Evolutionary conservation across 2,329 filamentous ascomycete species (phyloP).

Genomic region (Trichoderma oligosporum): DNA sequence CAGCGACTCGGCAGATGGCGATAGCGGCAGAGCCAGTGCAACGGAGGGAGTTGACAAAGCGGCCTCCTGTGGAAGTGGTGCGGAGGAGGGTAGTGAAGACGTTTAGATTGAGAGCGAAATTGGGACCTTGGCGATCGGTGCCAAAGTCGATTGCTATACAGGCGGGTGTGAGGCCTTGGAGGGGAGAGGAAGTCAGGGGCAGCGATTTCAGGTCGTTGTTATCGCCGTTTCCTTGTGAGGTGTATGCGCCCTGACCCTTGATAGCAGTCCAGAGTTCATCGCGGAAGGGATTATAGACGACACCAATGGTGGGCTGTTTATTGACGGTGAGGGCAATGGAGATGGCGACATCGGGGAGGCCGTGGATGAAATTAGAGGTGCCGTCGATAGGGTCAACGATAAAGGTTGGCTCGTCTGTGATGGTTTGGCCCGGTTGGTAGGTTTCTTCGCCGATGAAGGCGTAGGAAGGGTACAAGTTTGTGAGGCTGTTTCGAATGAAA

Average conservation of each 20-base stretch:
- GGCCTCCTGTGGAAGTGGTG: not conserved
- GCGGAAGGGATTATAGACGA: not conserved
- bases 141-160: not conserved
- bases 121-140: not conserved
- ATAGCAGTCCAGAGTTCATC: not conserved
- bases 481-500: not conserved
- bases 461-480: not conserved
- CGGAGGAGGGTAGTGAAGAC: not conserved
- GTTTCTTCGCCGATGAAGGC: constrained; percentile 1
- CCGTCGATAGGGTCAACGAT: constrained; percentile 2
- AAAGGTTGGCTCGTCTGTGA: not conserved
- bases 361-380: not conserved
- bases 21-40: not conserved
- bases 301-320: not conserved
- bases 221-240: not conserved
- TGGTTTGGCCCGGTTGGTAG: not conserved
- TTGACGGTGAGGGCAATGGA: not conserved
- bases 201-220: not conserved
- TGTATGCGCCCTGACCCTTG: not conserved
- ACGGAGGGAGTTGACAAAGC: constrained; percentile 1
- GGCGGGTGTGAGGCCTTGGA: not conserved
- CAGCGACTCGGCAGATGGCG: not conserved
- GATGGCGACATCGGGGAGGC: not conserved
- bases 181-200: not conserved
- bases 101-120: not conserved